These are phyloP conservation scores for Exsudoporus frostii DNA, from an alignment of 768 basidiomycete genomes.

Conservation along the genomic window DNA sequence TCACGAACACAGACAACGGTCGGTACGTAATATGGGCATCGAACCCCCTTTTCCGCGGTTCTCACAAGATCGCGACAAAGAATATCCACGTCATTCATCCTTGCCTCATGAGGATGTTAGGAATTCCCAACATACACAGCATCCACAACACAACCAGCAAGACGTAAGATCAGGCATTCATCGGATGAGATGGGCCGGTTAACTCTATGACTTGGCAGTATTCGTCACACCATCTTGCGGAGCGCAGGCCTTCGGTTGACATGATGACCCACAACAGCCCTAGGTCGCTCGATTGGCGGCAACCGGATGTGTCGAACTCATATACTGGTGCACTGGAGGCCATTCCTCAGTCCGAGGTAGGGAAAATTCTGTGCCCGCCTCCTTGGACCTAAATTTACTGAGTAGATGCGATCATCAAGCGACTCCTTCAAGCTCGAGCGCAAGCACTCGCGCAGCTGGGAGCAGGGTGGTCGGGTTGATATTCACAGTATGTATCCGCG, in stretches of 20 bases:
- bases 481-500: conserved; percentile 24
- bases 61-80: conserved; percentile 26
- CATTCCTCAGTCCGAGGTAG: conserved; percentile 35
- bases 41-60: conserved; percentile 9
- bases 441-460: conserved; percentile 66
- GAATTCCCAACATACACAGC: conserved; percentile 30
- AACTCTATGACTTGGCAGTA: conserved; percentile 25
- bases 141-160: conserved; percentile 29
- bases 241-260: conserved; percentile 30
- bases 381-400: conserved; percentile 31
- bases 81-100: conserved; percentile 33
- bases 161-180: conserved; percentile 29
- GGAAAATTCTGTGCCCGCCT: conserved; percentile 10
- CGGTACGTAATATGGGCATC: conserved; percentile 27
- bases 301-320: conserved; percentile 31
- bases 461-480: conserved; percentile 42
- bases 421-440: conserved; percentile 40
- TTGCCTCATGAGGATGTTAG: conserved; percentile 31
- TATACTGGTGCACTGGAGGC: conserved; percentile 28
- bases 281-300: conserved; percentile 33
- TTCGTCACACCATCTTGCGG: conserved; percentile 32
- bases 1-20: conserved; percentile 35
- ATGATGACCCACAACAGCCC: conserved; percentile 36
- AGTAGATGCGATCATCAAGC: conserved; percentile 37
- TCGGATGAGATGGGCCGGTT: conserved; percentile 17